Evolutionary conservation across 163 green algal species (phyloP).

Genomic region (Chlorella variabilis): DNA sequence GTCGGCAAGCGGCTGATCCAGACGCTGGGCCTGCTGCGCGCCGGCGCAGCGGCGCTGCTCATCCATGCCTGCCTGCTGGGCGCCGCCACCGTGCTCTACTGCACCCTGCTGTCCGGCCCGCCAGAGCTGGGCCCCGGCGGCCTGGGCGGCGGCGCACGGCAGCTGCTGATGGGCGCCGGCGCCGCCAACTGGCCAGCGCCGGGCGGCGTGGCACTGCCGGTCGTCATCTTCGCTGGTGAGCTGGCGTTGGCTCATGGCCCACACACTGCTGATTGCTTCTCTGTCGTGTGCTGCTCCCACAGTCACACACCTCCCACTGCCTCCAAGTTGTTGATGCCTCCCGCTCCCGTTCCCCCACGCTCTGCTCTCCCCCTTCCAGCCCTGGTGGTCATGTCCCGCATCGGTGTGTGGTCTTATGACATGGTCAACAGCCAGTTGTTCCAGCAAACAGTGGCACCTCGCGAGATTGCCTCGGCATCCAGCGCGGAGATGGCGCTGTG

Average conservation of each 20-base stretch:
- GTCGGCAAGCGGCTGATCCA: slow-evolving; percentile 43
- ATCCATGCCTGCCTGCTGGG: slow-evolving; percentile 49
- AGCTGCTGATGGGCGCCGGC: background rate
- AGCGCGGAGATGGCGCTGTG: slow-evolving; percentile 61
- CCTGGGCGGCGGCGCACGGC: background rate
- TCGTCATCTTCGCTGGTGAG: slow-evolving; percentile 28
- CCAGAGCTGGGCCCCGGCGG: slow-evolving; percentile 1
- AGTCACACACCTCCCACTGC: no score
- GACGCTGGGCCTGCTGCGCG: slow-evolving; percentile 45
- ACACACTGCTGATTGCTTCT: background rate
- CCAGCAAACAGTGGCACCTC: slow-evolving; percentile 56
- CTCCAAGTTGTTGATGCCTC: no score
- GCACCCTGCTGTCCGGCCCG: slow-evolving; percentile 3
- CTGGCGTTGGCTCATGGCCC: no score
- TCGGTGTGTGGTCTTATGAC: slow-evolving; percentile 62
- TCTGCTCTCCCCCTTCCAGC: slow-evolving; percentile 43
- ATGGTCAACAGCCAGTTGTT: slow-evolving; percentile 66
- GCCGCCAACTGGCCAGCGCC: background rate
- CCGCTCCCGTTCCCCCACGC: background rate
- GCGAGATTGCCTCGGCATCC: slow-evolving; percentile 49
- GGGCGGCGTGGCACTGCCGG: slow-evolving; percentile 35
- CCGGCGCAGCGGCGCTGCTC: slow-evolving; percentile 39
- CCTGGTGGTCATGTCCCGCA: slow-evolving; percentile 53
- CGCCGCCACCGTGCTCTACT: slow-evolving; percentile 32
- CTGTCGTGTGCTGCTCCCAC: no score